These are phyloP conservation scores for Penicillium concentricum DNA, from an alignment of 2,329 filamentous ascomycete species.

Conservation along the genomic window DNA sequence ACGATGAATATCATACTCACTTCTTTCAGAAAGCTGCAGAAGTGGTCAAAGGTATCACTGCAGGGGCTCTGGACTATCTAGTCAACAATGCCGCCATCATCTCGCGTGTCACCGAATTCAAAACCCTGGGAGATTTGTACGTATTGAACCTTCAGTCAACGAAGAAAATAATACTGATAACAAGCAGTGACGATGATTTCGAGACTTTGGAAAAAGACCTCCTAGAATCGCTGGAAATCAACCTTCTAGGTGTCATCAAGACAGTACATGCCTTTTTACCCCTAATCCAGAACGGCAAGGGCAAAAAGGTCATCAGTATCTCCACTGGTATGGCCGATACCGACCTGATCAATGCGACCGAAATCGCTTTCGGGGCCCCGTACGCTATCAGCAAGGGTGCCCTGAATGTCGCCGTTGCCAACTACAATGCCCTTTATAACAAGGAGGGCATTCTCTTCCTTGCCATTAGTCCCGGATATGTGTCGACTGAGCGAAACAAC, in stretches of 20 bases:
- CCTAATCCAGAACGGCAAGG: not conserved
- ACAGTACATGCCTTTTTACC: not conserved
- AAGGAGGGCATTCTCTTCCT: not conserved
- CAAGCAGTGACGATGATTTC: not conserved
- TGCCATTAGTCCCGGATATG: not conserved
- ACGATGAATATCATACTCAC: not conserved
- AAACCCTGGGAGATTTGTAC: not conserved
- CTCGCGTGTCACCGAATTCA: not conserved
- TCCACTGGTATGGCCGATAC: not conserved
- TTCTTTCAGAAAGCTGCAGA: not conserved
- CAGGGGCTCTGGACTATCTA: not conserved
- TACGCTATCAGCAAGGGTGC: not conserved
- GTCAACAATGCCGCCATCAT: not conserved
- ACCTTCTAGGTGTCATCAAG: not conserved
- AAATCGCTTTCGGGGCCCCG: not conserved
- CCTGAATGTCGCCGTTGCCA: not conserved
- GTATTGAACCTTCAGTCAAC: not conserved
- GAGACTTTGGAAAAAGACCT: not conserved
- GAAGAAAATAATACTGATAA: not conserved
- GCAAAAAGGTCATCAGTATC: not conserved
- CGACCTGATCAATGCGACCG: not conserved
- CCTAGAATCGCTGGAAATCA: not conserved
- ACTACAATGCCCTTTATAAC: not conserved
- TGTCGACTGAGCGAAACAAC: not conserved
- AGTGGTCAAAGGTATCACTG: not conserved